phyloP scores from a whole-genome alignment of 2,329 filamentous ascomycete species.

The Fusarium cicatricum region DNA sequence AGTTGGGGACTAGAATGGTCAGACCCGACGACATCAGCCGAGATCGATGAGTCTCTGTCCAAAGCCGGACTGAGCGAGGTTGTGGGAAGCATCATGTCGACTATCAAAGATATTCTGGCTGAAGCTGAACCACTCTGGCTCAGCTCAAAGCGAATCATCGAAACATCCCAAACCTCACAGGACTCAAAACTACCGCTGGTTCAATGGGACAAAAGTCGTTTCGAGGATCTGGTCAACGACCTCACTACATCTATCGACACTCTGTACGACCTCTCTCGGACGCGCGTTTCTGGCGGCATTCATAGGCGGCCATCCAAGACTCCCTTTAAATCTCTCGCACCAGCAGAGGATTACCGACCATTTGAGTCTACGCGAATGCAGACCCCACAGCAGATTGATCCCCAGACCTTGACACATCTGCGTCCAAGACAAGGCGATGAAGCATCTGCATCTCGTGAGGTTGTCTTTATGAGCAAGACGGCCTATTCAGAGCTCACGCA shows the following conservation, averaged over 20 bases:
- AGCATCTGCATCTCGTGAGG: conserved; percentile 51
- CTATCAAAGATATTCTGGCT: conserved; percentile 80
- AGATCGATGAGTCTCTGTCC: conserved; percentile 76
- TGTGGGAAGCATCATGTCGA: conserved; percentile 80
- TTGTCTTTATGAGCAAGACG: conserved; percentile 59
- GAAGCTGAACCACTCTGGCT: conserved; percentile 78
- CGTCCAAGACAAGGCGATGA: conserved; percentile 51
- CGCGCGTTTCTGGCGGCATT: conserved; percentile 59
- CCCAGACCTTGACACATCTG: conserved; percentile 59
- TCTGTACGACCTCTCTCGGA: conserved; percentile 77
- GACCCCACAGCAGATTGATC: conserved; percentile 68
- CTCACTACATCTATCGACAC: conserved; percentile 82
- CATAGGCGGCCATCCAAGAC: conserved; percentile 44
- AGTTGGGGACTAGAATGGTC: conserved; percentile 86
- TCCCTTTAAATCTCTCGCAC: conserved; percentile 47
- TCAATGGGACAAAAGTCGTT: conserved; percentile 74
- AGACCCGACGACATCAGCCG: conserved; percentile 71
- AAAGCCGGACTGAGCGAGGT: conserved; percentile 79
- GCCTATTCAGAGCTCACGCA: conserved; percentile 59
- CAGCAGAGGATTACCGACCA: conserved; percentile 56
- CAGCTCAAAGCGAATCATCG: conserved; percentile 60
- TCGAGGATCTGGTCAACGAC: conserved; percentile 77
- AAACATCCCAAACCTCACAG: conserved; percentile 52
- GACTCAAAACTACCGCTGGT: conserved; percentile 66
- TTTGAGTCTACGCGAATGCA: conserved; percentile 69